These are phyloP conservation scores for Irpex sp. DNA, from an alignment of 1,284 basidiomycete genomes.

Conservation along the genomic window DNA sequence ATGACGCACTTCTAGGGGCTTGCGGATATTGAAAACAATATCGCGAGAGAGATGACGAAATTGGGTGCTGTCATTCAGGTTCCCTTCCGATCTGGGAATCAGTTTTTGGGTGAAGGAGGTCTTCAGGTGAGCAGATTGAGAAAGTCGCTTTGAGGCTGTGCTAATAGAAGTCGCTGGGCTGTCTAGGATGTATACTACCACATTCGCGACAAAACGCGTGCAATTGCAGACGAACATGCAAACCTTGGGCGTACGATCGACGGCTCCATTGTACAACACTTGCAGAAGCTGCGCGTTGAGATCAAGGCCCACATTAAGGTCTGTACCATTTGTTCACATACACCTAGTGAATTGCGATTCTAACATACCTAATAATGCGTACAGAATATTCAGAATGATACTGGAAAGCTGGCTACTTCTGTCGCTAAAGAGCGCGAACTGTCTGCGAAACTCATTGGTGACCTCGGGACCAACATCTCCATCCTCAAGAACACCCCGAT, in stretches of 20 bases:
- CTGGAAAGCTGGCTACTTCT: conserved; percentile 88
- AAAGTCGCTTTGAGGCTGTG: background rate
- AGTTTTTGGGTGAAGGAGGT: conserved; percentile 91
- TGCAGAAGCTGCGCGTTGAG: conserved; percentile 90
- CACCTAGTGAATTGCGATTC: background rate
- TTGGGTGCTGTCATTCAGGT: conserved; percentile 98
- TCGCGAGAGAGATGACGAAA: conserved; percentile 91
- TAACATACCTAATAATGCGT: background rate
- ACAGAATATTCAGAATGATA: conserved; percentile 96
- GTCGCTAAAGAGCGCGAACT: conserved; percentile 94
- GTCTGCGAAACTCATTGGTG: conserved; percentile 83
- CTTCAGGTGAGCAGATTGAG: conserved; percentile 34
- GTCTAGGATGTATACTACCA: conserved; percentile 87
- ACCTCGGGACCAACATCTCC: conserved; percentile 84
- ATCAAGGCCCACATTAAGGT: conserved; percentile 97
- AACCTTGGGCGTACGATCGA: conserved; percentile 96
- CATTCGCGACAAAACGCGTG: conserved; percentile 90
- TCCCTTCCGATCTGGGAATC: conserved; percentile 92
- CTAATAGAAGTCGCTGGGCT: background rate
- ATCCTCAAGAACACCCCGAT: conserved; percentile 96
- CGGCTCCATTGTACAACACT: conserved; percentile 95
- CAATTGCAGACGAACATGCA: conserved; percentile 94
- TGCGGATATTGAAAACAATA: conserved; percentile 93
- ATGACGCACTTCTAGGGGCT: conserved; percentile 54
- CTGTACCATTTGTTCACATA: conserved; percentile 13